A percentile compares a stretch with the other conserved stretches of the same genome.
Evolutionary conservation across 805 yeast genomes (phyloP).

Genomic region (Ogataea pini): DNA sequence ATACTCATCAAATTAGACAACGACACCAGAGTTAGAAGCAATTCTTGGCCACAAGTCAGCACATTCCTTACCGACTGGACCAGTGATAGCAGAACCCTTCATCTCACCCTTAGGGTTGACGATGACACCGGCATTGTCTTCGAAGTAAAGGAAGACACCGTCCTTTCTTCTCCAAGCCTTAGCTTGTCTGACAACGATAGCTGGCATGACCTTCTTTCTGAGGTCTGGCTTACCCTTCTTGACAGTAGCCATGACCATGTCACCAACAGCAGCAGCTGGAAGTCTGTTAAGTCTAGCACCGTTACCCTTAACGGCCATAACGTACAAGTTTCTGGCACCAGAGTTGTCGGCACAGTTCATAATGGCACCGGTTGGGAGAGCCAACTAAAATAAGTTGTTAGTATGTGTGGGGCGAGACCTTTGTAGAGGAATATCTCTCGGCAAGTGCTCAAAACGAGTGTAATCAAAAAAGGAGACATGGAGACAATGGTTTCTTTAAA

Average conservation of each 20-base stretch:
- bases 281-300: conserved; percentile 99
- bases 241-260: conserved; percentile 99
- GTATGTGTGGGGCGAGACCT: conserved; percentile 7
- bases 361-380: conserved; percentile 99
- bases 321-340: conserved; percentile 99
- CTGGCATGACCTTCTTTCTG: conserved; percentile 99
- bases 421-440: too few species aligned
- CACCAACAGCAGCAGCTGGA: conserved; percentile 99
- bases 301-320: conserved; percentile 97
- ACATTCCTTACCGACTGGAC: conserved; percentile 99
- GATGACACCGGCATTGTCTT: conserved; percentile 99
- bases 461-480: too few species aligned
- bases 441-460: not conserved
- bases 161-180: conserved; percentile 99
- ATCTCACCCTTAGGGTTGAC: conserved; percentile 99
- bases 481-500: too few species aligned
- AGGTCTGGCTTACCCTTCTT: conserved; percentile 99
- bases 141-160: conserved; percentile 99
- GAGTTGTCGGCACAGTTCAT: conserved; percentile 99
- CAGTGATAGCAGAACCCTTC: conserved; percentile 99
- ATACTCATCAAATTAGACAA: conserved; percentile 63
- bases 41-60: conserved; percentile 99
- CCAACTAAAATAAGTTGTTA: conserved; percentile 61
- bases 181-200: conserved; percentile 98
- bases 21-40: conserved; percentile 99